phyloP scores from a whole-genome alignment of 2,329 filamentous ascomycete genomes.

The Ophiostoma sp. region DNA sequence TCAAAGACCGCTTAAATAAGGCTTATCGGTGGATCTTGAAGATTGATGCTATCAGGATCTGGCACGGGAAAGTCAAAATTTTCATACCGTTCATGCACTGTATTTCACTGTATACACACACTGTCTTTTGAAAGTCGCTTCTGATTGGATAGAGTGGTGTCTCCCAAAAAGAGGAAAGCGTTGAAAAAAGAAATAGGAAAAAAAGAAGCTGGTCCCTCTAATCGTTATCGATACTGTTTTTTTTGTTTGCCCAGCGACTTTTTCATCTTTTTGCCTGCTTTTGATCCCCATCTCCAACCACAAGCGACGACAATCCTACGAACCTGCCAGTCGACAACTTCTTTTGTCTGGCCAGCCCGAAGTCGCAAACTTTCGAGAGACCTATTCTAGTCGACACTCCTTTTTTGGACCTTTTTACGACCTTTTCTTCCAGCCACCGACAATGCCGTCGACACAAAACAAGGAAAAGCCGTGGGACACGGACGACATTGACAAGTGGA shows the following conservation, averaged over 20 bases:
- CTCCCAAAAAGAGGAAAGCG: constrained; percentile 8
- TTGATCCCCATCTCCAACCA: background rate
- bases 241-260: constrained; percentile 19
- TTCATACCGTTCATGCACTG: constrained; percentile 1
- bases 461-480: constrained; percentile 94
- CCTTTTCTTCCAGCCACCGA: constrained; percentile 18
- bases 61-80: background rate
- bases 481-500: constrained; percentile 97
- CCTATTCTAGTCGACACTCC: background rate
- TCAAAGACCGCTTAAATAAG: background rate
- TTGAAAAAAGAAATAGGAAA: background rate
- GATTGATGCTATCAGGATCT: constrained; percentile 4
- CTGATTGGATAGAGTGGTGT: background rate
- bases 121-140: background rate
- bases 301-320: background rate
- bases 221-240: constrained; percentile 22
- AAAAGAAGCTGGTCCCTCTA: constrained; percentile 2
- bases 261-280: constrained; percentile 5
- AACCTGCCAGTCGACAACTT: background rate
- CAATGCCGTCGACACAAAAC: constrained; percentile 86
- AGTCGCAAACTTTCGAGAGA: background rate
- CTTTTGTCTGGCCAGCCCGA: background rate
- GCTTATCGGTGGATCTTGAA: constrained; percentile 15
- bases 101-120: background rate
- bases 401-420: background rate